phyloP scores from a whole-genome alignment of 192 early-diverging fungal species.

The Haplosporangium gracile region DNA sequence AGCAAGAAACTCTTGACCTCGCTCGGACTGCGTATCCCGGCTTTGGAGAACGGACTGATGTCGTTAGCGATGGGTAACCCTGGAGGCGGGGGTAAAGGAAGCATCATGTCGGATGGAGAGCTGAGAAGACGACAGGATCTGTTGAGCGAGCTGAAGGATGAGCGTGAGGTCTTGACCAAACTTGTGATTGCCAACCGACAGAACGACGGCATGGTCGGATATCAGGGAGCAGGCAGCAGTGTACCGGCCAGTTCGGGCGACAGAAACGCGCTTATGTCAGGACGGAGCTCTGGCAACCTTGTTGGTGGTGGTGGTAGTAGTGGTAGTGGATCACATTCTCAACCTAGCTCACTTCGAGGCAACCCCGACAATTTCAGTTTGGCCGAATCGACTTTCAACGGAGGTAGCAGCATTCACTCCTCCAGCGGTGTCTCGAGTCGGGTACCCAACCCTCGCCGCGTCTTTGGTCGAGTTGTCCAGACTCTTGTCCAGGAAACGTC shows the following conservation, averaged over 20 bases:
- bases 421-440: neutral
- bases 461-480: conserved; percentile 77
- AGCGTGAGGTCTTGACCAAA: conserved; percentile 72
- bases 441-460: conserved; percentile 57
- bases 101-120: conserved; percentile 79
- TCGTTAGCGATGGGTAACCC: conserved; percentile 61
- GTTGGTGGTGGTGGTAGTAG: neutral
- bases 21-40: conserved; percentile 60
- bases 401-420: conserved; percentile 17
- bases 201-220: conserved; percentile 58
- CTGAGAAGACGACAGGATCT: conserved; percentile 83
- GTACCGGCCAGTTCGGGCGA: conserved; percentile 61
- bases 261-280: conserved; percentile 57
- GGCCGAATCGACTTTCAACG: conserved; percentile 22
- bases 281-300: conserved; percentile 9
- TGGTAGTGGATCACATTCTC: conserved; percentile 18
- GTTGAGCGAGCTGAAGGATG: conserved; percentile 78
- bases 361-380: conserved; percentile 18
- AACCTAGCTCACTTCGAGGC: conserved; percentile 26
- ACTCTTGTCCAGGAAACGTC: conserved; percentile 78
- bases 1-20: conserved; percentile 76
- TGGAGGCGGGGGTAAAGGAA: conserved; percentile 52
- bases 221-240: conserved; percentile 41
- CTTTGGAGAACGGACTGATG: conserved; percentile 68
- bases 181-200: conserved; percentile 67